Conservation (phyloP, 441 rosid species). For the Erodium texanum region DNA sequence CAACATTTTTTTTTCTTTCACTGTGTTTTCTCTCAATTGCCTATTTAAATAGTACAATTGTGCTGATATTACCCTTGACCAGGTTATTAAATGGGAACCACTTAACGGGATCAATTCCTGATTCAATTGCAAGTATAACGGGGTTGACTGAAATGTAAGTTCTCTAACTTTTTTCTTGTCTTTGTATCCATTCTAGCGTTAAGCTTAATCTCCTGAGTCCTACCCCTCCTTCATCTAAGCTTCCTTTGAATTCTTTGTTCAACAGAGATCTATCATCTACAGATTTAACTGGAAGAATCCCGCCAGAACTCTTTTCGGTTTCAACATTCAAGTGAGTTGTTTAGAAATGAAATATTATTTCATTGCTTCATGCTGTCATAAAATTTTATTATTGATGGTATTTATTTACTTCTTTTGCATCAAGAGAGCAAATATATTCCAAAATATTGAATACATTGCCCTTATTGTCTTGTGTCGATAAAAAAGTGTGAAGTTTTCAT, state of each 20-base stretch:
- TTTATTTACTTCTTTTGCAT: too few species aligned
- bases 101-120: constrained; percentile 19
- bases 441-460: too few species aligned
- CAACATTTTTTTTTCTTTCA: neutral
- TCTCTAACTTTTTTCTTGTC: neutral
- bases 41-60: neutral
- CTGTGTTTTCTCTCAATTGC: neutral
- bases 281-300: constrained; percentile 57
- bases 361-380: too few species aligned
- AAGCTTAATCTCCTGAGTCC: constrained; percentile 1
- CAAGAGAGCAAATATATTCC: too few species aligned
- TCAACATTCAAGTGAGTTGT: constrained; percentile 60
- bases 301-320: constrained; percentile 46
- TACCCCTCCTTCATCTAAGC: neutral
- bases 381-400: too few species aligned
- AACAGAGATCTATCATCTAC: constrained; percentile 78
- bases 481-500: too few species aligned
- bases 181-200: neutral
- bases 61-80: constrained; percentile 1
- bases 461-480: too few species aligned
- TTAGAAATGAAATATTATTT: neutral
- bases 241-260: constrained; percentile 7
- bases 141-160: constrained; percentile 16
- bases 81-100: constrained; percentile 17
- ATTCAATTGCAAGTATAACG: constrained; percentile 13